phyloP scores from a whole-genome alignment of 306 rosid genomes.

The Castanea mollissima region DNA sequence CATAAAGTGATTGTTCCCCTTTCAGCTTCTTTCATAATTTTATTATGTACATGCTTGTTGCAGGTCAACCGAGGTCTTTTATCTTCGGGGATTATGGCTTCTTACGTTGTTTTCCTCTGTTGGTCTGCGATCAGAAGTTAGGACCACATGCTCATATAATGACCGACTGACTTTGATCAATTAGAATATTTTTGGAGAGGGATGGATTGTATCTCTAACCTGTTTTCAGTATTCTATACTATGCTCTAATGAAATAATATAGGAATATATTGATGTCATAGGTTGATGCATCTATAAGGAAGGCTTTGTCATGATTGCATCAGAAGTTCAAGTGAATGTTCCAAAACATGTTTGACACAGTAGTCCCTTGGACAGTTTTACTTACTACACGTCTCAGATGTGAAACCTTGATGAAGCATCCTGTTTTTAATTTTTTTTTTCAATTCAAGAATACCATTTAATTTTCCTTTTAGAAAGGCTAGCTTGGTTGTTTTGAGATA shows the following conservation, averaged over 20 bases:
- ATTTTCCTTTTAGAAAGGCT: too few species aligned
- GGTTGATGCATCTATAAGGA: neutral
- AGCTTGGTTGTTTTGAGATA: too few species aligned
- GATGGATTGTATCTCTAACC: neutral
- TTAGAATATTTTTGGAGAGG: neutral
- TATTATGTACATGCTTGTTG: slow-evolving; percentile 17
- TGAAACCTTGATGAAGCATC: neutral
- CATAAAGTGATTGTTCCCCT: neutral
- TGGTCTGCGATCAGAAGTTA: slow-evolving; percentile 84
- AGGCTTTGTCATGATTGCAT: neutral
- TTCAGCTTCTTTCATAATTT: neutral
- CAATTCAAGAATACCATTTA: too few species aligned
- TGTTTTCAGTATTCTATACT: neutral
- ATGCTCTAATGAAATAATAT: neutral
- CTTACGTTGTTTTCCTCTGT: slow-evolving; percentile 77
- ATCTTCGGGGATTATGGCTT: slow-evolving; percentile 92
- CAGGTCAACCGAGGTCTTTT: slow-evolving; percentile 89
- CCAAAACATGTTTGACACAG: neutral
- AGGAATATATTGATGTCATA: neutral
- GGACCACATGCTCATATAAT: slow-evolving; percentile 19
- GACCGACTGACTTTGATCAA: neutral
- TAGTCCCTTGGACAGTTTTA: too few species aligned
- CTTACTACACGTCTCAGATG: neutral
- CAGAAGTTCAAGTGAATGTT: neutral
- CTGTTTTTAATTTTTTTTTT: too few species aligned